Evolutionary conservation across 306 rosid species (phyloP), one percentile per base, ranked within the genome.

Genomic region (Cicer yamashitae): DNA sequence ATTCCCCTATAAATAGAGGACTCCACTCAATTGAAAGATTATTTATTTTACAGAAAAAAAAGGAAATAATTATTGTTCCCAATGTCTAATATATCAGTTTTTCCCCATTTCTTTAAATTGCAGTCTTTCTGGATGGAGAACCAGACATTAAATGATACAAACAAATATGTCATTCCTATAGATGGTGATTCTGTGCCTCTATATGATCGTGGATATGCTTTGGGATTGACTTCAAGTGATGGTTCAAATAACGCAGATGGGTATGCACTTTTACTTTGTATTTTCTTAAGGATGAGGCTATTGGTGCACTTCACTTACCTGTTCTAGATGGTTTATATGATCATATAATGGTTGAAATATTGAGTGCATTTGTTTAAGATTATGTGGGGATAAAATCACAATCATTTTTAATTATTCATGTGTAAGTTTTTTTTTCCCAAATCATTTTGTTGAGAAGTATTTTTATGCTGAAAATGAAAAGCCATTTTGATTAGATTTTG

Each of bases 111-210:
- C 45, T 70, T 83, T 76, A n/a, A 43, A 62, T n/a, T 85, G 91
- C 92, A 96, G 99, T 77, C 97, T 46, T 96, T 90, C 87, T 92
- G 98, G 99, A 86, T 96, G 83, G 98, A 96, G 81, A 88, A 89
- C 83, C 90, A 88, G 76, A 79, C 82, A 71, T 58, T 73, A 70
- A 84, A 83, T 65, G 92, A 81, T 70, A 79, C 79, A 80, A 77
- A 69, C 58, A 81, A 53, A 54, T 83, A 82, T 67, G 82, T 78
- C 50, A 56, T 75, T 71, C 87, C 93, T 61, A 80, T 92, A 83
- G 97, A 91, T 87, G 63, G 80, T 82, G 87, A 79, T 77, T 83
- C 82, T 14, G 97, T 88, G 82, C 99, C 99, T 53, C 86, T 90
- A 10, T 96, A 96, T 86, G 99, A 96, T 79, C 98, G 99, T 1